Base-by-base conservation (phyloP, 306 rosid species). In the Acacia crassicarpa region DNA sequence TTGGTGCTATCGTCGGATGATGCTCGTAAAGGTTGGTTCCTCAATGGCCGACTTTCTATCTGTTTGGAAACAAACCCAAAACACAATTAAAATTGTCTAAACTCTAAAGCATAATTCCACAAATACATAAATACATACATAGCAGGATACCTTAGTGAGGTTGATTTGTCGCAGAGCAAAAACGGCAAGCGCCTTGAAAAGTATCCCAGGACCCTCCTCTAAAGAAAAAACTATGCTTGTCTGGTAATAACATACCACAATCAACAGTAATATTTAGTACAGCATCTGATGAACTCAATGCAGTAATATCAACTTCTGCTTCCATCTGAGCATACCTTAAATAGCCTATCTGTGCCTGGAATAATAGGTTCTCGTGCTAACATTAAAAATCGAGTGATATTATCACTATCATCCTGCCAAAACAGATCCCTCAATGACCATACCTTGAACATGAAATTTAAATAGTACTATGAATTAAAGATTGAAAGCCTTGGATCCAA, bases 1-100 rank as follows among this genome's bases (percentile, higher is more conserved):
- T 72, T 48, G 35, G 70, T 72, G 67, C 74, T 88, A 77, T 92
- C 94, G 56, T 91, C 98, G 44, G 93, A 76, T 45, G 93, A 76
- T 45, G 86, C 83, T 83, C 96, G 80, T 72, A 95, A 73, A 19
- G 98, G 93, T 71, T 89, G 91, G 65, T 90, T 92, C 54, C 93
- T 91, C 93, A 95, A 81, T 65, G 99, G 98, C 73, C 98, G 99
- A 45, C 99, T 95, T 88, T 95, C 99, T 81, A 95, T 95, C 99
- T 93, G 85, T 65, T 63, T 80, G 74, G 63, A 78, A 82, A 27
- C 67, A 85, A 85, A 80, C 75, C 80, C 87, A 80, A 15, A 20
- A 63, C 43, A 63, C 83, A 72, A 81, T 79, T 16, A 75, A 48
- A 40, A 79, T 70, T 33, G 46, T 61, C 77, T 72, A 40, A 84